Evolutionary conservation across 2,329 filamentous ascomycete genomes (phyloP).

Genomic region (Penicillium palitans): DNA sequence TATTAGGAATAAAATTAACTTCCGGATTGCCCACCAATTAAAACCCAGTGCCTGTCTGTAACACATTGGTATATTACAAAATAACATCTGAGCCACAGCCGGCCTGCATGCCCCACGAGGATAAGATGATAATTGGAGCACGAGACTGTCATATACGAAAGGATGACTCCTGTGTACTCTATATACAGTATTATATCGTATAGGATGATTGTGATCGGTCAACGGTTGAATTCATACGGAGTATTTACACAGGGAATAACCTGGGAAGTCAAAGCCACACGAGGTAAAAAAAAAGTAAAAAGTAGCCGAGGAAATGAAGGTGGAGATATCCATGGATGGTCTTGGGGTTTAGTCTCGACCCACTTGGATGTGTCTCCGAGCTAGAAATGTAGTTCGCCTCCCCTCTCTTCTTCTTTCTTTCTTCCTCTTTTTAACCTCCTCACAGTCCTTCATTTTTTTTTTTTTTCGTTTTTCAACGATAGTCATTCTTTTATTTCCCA

Average conservation of each 20-base stretch:
- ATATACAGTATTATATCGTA: neutral
- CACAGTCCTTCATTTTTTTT: slow-evolving; percentile 17
- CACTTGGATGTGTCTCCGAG: neutral
- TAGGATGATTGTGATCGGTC: neutral
- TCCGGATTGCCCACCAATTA: neutral
- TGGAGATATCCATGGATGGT: neutral
- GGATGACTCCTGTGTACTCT: neutral
- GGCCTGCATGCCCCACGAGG: slow-evolving; percentile 7
- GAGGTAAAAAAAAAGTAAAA: neutral
- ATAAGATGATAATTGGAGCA: neutral
- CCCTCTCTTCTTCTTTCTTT: slow-evolving; percentile 12
- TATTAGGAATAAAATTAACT: slow-evolving; percentile 1
- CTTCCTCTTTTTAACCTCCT: slow-evolving; percentile 24
- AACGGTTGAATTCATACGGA: neutral
- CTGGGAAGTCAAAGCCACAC: neutral
- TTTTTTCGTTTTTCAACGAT: slow-evolving; percentile 17
- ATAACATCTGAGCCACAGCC: slow-evolving; percentile 2
- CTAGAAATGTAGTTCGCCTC: slow-evolving; percentile 17
- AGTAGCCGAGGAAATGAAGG: neutral
- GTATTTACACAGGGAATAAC: neutral
- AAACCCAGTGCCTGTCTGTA: neutral
- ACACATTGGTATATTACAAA: neutral
- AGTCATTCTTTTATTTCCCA: slow-evolving; percentile 19
- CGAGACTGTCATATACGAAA: neutral
- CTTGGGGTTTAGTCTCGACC: neutral